Evolutionary conservation across 208 protist species (phyloP).

Genomic region (Trypanosoma scelopori): DNA sequence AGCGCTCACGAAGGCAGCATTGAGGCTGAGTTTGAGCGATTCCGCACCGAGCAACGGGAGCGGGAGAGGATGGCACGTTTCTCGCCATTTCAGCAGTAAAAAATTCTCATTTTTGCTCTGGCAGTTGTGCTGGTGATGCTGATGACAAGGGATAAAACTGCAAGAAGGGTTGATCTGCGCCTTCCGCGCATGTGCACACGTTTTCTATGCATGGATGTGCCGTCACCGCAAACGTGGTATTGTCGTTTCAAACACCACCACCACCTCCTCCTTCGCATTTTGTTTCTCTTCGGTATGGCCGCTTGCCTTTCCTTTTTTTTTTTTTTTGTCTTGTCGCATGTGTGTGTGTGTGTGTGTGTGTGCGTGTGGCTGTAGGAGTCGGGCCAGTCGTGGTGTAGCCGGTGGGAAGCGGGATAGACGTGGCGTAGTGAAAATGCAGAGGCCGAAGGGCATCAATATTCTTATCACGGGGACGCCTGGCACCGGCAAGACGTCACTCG

Average conservation of each 20-base stretch:
- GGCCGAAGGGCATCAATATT: conserved; percentile 85
- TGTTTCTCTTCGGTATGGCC: too few species aligned
- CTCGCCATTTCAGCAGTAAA: conserved; percentile 11
- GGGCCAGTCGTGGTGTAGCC: too few species aligned
- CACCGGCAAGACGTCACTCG: conserved; percentile 95
- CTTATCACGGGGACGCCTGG: conserved; percentile 96
- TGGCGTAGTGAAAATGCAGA: conserved; percentile 37
- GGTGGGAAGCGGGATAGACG: neutral
- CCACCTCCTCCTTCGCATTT: neutral
- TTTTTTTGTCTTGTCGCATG: neutral
- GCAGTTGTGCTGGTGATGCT: neutral
- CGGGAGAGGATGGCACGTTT: conserved; percentile 38
- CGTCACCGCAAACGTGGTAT: too few species aligned
- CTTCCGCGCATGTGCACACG: neutral
- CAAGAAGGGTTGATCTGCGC: neutral
- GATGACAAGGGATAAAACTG: neutral
- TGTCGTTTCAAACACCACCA: too few species aligned
- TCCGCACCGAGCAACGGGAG: conserved; percentile 52
- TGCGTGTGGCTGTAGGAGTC: neutral
- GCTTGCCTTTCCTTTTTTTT: too few species aligned
- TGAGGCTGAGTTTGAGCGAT: conserved; percentile 60
- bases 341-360: neutral
- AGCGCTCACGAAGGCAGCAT: conserved; percentile 53
- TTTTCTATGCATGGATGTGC: too few species aligned
- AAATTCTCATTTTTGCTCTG: neutral